Conservation (phyloP, 768 basidiomycete genomes). For the Leccinum boreale region DNA sequence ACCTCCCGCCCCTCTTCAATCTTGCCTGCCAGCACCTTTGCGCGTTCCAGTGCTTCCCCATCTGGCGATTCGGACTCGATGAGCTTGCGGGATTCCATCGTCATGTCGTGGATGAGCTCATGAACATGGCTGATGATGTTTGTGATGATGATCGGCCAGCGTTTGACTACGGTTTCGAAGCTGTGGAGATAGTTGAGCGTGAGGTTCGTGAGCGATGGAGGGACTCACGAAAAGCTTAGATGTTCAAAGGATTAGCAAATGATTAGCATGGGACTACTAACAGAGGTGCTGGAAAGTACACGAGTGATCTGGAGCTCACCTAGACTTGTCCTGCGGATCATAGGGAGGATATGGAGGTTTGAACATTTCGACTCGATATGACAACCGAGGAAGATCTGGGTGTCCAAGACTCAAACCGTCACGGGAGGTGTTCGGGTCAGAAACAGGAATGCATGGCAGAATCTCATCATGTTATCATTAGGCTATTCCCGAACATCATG, state of each 20-base stretch:
- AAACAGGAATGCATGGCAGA: too few species aligned
- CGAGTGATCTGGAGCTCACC: constrained; percentile 40
- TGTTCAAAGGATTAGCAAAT: background rate
- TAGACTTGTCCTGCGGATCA: constrained; percentile 65
- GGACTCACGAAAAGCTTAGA: constrained; percentile 62
- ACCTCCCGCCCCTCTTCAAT: constrained; percentile 76
- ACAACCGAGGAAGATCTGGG: background rate
- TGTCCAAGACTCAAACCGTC: background rate
- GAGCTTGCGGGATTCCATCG: constrained; percentile 36
- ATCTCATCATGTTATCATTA: too few species aligned
- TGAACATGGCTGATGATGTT: constrained; percentile 74
- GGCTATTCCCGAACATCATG: too few species aligned
- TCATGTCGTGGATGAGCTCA: constrained; percentile 61
- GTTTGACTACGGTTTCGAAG: constrained; percentile 72
- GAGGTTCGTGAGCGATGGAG: too few species aligned
- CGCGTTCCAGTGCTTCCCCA: constrained; percentile 7
- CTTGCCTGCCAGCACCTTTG: constrained; percentile 36
- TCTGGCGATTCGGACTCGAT: background rate
- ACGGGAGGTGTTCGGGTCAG: background rate
- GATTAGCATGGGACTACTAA: background rate
- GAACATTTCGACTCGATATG: constrained; percentile 33
- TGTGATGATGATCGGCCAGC: constrained; percentile 87
- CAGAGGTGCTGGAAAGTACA: background rate
- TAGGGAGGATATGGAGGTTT: constrained; percentile 62
- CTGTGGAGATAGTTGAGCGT: constrained; percentile 34